These are phyloP conservation scores for Wickerhamomyces subpelliculosus DNA, from an alignment of 805 yeast species.

Conservation along the genomic window DNA sequence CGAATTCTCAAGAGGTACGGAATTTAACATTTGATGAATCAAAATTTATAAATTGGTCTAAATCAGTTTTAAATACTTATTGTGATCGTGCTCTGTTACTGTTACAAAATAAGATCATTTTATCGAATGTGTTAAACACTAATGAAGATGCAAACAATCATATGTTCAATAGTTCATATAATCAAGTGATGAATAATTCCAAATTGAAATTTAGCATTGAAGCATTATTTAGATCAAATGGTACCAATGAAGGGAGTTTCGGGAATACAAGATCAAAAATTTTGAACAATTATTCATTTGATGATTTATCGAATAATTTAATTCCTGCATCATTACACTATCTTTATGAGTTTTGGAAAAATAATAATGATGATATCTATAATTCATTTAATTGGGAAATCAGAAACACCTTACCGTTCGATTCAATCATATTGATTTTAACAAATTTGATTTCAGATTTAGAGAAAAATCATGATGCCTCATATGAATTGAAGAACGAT, in stretches of 20 bases:
- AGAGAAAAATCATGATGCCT: slow-evolving; percentile 22
- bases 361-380: slow-evolving; percentile 38
- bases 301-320: slow-evolving; percentile 43
- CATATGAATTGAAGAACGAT: slow-evolving; percentile 26
- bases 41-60: slow-evolving; percentile 41
- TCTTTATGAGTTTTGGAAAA: slow-evolving; percentile 45
- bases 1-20: slow-evolving; percentile 26
- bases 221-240: slow-evolving; percentile 10
- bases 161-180: slow-evolving; percentile 19
- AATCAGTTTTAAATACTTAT: slow-evolving; percentile 41
- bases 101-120: slow-evolving; percentile 31
- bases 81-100: slow-evolving; percentile 47
- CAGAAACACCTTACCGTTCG: slow-evolving; percentile 53
- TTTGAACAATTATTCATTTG: slow-evolving; percentile 34
- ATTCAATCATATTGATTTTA: slow-evolving; percentile 45
- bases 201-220: slow-evolving; percentile 20
- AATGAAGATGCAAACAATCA: slow-evolving; percentile 20
- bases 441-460: slow-evolving; percentile 48
- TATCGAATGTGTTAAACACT: slow-evolving; percentile 20
- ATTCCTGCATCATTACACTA: slow-evolving; percentile 53
- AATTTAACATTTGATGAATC: slow-evolving; percentile 29
- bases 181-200: slow-evolving; percentile 22
- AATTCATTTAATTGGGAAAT: slow-evolving; percentile 56
- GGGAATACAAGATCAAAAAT: background rate
- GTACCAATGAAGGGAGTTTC: background rate